phyloP scores from a whole-genome alignment of 2,329 filamentous ascomycete species.

The Elsinoe perseae region DNA sequence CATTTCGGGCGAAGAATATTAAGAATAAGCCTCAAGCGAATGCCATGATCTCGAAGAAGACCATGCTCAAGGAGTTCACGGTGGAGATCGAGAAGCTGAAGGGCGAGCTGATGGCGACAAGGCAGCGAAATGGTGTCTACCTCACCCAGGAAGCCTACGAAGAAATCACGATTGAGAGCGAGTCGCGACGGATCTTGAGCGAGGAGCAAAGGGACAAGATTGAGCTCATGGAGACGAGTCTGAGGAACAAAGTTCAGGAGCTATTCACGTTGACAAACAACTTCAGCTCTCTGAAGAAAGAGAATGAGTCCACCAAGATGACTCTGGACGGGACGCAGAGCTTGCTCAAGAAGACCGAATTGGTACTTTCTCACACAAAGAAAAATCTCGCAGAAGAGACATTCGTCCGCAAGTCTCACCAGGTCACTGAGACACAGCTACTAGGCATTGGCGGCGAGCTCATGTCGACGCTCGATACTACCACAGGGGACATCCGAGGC shows the following conservation, averaged over 20 bases:
- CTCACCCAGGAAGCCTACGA: constrained; percentile 83
- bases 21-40: constrained; percentile 96
- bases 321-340: constrained; percentile 72
- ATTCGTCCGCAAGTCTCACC: constrained; percentile 70
- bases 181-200: constrained; percentile 80
- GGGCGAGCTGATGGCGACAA: constrained; percentile 83
- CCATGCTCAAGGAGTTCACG: constrained; percentile 80
- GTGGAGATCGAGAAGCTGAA: constrained; percentile 90
- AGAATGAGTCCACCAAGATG: constrained; percentile 68
- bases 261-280: constrained; percentile 77
- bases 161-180: constrained; percentile 83
- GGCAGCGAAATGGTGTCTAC: constrained; percentile 92
- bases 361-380: constrained; percentile 69
- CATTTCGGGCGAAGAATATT: constrained; percentile 96
- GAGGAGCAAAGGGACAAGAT: constrained; percentile 91
- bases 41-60: constrained; percentile 86
- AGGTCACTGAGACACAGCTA: constrained; percentile 74
- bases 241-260: constrained; percentile 90
- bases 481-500: constrained; percentile 70
- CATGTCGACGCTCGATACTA: constrained; percentile 67
- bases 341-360: constrained; percentile 79
- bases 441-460: constrained; percentile 65
- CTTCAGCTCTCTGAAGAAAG: constrained; percentile 82
- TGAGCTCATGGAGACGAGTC: constrained; percentile 80
- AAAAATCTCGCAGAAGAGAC: constrained; percentile 72